A percentile compares a stretch with the other conserved stretches of the same genome.
Conservation (phyloP, 1,139 yeast genomes). For the Yamadazyma atmosphaerica region DNA sequence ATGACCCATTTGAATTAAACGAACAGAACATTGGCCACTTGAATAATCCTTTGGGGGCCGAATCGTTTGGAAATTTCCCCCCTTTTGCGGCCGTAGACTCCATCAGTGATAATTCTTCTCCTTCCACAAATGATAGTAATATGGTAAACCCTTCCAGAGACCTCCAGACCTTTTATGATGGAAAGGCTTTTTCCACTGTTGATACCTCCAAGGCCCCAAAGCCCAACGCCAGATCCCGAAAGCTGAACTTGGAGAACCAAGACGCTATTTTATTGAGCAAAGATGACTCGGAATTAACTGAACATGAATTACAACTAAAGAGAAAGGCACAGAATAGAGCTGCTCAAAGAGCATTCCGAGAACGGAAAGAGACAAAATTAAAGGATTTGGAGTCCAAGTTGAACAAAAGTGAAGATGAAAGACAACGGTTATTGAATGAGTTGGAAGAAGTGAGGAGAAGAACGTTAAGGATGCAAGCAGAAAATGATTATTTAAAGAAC, state of each 20-base stretch:
- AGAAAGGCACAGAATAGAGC: conserved; percentile 85
- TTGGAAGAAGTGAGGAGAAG: conserved; percentile 54
- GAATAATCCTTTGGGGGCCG: conserved; percentile 8
- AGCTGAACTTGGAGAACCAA: conserved; percentile 33
- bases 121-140: conserved; percentile 14
- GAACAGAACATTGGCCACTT: conserved; percentile 14
- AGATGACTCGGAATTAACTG: conserved; percentile 45
- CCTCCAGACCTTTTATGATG: background rate
- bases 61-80: conserved; percentile 4
- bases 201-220: background rate
- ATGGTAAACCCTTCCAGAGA: background rate
- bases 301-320: conserved; percentile 52
- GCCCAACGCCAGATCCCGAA: conserved; percentile 19
- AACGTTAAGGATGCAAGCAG: conserved; percentile 55
- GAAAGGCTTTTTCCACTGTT: background rate
- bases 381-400: conserved; percentile 67
- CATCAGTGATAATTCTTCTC: conserved; percentile 19
- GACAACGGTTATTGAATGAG: conserved; percentile 50
- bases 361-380: conserved; percentile 73
- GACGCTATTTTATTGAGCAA: conserved; percentile 39
- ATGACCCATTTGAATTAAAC: conserved; percentile 10
- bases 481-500: conserved; percentile 50
- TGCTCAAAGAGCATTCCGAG: conserved; percentile 88
- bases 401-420: conserved; percentile 59
- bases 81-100: conserved; percentile 10